These are phyloP conservation scores for Sporisorium graminicola DNA, from an alignment of 1,284 basidiomycete genomes.

Conservation along the genomic window DNA sequence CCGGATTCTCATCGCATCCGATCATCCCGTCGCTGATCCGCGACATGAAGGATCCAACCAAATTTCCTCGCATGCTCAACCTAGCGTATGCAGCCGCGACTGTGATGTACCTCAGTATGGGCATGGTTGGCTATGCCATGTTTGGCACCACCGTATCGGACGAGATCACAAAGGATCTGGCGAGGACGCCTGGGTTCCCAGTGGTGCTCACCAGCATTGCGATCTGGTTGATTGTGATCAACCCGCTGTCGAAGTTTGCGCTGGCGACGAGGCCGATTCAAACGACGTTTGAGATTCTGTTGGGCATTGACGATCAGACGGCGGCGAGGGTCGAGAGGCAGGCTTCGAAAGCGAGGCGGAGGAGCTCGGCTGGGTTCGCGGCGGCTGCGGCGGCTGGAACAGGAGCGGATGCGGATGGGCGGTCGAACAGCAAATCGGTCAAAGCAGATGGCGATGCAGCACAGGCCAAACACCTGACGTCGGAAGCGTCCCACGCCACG, in stretches of 20 bases:
- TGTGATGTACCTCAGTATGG: conserved; percentile 82
- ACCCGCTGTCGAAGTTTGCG: conserved; percentile 82
- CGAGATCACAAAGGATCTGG: conserved; percentile 88
- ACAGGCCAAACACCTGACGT: not conserved
- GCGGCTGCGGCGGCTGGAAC: not conserved
- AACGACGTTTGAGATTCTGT: conserved; percentile 63
- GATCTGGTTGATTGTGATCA: conserved; percentile 90
- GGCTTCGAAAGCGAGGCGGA: conserved; percentile 7
- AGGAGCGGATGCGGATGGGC: not conserved
- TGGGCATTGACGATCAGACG: conserved; percentile 56
- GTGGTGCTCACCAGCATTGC: conserved; percentile 80
- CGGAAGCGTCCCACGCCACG: conserved; percentile 13
- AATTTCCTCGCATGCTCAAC: conserved; percentile 86
- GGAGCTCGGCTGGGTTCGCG: conserved; percentile 11
- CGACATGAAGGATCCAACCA: conserved; percentile 87
- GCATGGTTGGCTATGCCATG: conserved; percentile 90
- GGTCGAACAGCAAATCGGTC: not conserved
- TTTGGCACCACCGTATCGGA: conserved; percentile 71
- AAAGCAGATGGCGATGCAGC: not conserved
- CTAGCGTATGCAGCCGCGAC: conserved; percentile 88
- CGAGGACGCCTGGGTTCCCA: conserved; percentile 82
- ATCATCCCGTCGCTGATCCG: conserved; percentile 89
- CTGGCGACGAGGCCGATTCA: conserved; percentile 80
- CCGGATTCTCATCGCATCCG: conserved; percentile 95
- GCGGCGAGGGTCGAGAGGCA: conserved; percentile 21